These are phyloP conservation scores for Leccinum imitatum DNA, from an alignment of 768 basidiomycete genomes.

Conservation along the genomic window DNA sequence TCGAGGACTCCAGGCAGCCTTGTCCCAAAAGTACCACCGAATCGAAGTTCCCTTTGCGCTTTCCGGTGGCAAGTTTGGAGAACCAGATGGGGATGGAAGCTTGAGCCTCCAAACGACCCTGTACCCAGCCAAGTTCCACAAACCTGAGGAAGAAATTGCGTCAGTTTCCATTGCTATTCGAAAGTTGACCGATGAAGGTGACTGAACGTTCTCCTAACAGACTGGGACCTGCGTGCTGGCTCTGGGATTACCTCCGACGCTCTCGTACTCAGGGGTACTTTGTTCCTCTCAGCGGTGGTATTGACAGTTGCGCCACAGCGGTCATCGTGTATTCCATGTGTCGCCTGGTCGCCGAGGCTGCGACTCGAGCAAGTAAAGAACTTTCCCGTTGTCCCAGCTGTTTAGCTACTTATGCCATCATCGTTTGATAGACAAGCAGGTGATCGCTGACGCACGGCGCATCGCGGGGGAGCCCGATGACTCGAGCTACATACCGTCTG, in stretches of 20 bases:
- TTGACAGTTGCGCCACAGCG: slow-evolving; percentile 96
- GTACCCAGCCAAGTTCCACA: slow-evolving; percentile 55
- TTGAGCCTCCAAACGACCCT: slow-evolving; percentile 48
- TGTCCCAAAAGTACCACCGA: slow-evolving; percentile 71
- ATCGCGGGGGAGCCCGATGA: slow-evolving; percentile 82
- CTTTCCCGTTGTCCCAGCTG: background rate
- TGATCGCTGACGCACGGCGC: slow-evolving; percentile 87
- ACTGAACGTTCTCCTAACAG: slow-evolving; percentile 40
- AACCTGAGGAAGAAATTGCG: slow-evolving; percentile 97
- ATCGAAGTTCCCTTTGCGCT: slow-evolving; percentile 81
- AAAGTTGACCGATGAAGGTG: background rate
- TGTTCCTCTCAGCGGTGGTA: slow-evolving; percentile 91
- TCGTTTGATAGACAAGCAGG: slow-evolving; percentile 61
- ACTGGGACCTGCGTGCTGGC: slow-evolving; percentile 96
- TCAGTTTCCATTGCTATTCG: slow-evolving; percentile 37
- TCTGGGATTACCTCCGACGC: slow-evolving; percentile 98
- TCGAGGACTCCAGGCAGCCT: slow-evolving; percentile 86
- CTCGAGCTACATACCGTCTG: slow-evolving; percentile 81
- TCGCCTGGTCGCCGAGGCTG: slow-evolving; percentile 81
- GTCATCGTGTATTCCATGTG: slow-evolving; percentile 98
- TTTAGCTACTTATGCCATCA: background rate
- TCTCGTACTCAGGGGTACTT: slow-evolving; percentile 95
- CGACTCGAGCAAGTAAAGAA: slow-evolving; percentile 62
- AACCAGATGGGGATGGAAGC: slow-evolving; percentile 52
- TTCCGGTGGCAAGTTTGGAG: slow-evolving; percentile 71